These are phyloP conservation scores for Penicillium sp. DNA, from an alignment of 2,329 filamentous ascomycete species.

Conservation along the genomic window DNA sequence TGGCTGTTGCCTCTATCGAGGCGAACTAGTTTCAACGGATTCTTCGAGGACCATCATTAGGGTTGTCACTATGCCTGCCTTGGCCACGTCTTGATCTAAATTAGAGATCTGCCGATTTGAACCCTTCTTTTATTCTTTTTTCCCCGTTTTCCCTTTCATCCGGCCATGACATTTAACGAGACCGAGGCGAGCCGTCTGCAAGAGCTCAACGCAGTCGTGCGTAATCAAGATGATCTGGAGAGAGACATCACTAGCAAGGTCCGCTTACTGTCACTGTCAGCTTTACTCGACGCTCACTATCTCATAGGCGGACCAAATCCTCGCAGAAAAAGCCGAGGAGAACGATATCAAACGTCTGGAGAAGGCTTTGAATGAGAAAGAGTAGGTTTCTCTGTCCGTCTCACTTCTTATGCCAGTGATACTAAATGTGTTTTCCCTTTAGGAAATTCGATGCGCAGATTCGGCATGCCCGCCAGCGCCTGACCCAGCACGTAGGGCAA, in stretches of 20 bases:
- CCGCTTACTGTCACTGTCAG: background rate
- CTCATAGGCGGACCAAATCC: slow-evolving; percentile 52
- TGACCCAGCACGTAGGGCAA: slow-evolving; percentile 52
- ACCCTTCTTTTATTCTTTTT: slow-evolving; percentile 1
- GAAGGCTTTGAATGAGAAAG: slow-evolving; percentile 49
- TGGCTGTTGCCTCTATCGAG: background rate
- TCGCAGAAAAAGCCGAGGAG: slow-evolving; percentile 59
- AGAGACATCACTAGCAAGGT: slow-evolving; percentile 68
- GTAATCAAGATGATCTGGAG: slow-evolving; percentile 85
- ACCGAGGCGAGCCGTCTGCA: slow-evolving; percentile 59
- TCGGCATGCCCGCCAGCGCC: slow-evolving; percentile 53
- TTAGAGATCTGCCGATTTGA: background rate
- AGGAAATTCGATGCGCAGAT: slow-evolving; percentile 63
- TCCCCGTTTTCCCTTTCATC: background rate
- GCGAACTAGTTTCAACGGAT: background rate
- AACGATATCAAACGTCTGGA: slow-evolving; percentile 59
- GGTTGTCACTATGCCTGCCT: slow-evolving; percentile 2
- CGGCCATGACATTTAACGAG: slow-evolving; percentile 8
- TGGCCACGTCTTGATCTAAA: background rate
- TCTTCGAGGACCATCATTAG: background rate
- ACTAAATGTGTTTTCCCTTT: background rate
- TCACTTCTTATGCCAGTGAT: background rate
- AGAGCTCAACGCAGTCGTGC: slow-evolving; percentile 62
- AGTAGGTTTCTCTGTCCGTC: slow-evolving; percentile 24
- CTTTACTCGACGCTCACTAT: slow-evolving; percentile 1